phyloP scores from a whole-genome alignment of 1,139 yeast species.

The Blastobotrys indianensis region DNA sequence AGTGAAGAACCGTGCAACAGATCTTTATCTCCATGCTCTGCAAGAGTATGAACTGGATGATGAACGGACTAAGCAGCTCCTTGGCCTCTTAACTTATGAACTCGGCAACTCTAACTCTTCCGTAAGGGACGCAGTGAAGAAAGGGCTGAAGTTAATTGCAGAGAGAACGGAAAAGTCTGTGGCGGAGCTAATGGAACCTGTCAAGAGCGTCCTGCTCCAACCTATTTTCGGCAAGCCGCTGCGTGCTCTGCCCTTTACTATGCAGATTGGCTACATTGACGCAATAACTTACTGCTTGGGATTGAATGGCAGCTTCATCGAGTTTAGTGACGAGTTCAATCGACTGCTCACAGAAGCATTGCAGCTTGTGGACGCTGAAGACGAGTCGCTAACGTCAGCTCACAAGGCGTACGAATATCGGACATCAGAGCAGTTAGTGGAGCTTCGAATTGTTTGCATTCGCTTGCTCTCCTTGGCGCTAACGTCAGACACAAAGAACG shows the following conservation, averaged over 20 bases:
- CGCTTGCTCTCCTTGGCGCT: conserved; percentile 75
- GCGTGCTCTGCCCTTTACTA: conserved; percentile 93
- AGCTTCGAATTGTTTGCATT: conserved; percentile 84
- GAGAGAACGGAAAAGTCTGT: conserved; percentile 65
- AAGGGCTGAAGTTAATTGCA: conserved; percentile 60
- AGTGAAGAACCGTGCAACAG: conserved; percentile 66
- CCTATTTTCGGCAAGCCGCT: conserved; percentile 97
- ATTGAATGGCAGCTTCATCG: conserved; percentile 72
- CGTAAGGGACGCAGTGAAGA: conserved; percentile 79
- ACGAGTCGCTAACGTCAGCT: conserved; percentile 84
- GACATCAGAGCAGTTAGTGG: conserved; percentile 81
- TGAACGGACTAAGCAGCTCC: conserved; percentile 64
- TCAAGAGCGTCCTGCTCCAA: conserved; percentile 72
- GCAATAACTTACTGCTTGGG: conserved; percentile 88
- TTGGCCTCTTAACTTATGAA: conserved; percentile 85
- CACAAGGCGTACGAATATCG: conserved; percentile 80
- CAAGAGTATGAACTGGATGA: conserved; percentile 58
- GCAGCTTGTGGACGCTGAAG: conserved; percentile 96
- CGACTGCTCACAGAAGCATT: conserved; percentile 82
- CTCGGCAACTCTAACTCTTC: conserved; percentile 80
- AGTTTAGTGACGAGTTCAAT: conserved; percentile 82
- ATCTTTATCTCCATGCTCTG: conserved; percentile 57
- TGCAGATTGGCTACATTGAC: conserved; percentile 97
- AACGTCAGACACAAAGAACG: conserved; percentile 38
- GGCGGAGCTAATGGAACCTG: conserved; percentile 72